Base-by-base conservation (phyloP, 352 stramenopile species). In the Phytophthora fragariae region DNA sequence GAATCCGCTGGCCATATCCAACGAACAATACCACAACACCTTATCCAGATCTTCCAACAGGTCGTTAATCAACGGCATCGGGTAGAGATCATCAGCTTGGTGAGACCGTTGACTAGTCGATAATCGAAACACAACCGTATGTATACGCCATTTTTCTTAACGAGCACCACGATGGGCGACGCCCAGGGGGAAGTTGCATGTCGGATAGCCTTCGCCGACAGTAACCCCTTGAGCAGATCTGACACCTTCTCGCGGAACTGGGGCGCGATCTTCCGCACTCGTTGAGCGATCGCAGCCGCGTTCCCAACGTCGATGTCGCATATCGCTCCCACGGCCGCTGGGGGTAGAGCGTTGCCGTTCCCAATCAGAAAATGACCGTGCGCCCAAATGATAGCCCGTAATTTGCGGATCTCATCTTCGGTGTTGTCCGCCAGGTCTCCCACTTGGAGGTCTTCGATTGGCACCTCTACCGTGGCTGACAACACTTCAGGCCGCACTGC, bases 361-460 rank as follows among this genome's bases (percentile, higher is more conserved):
- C 72, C 75, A 29, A 83, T 82, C 2, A 85, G 17, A 7, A 76
- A 64, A 9, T 64, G 46, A 2, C 27, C 5, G 0, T 41, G 12
- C 6, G 50, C 49, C 75, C 68, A 79, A 11, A 86, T 64, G 14
- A 76, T 75, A 0, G 50, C 29, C 0, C 57, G 53, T 1, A 83
- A 9, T 7, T 27, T 53, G 6, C 72, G 70, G 7, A 76, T 46
- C n/a, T 76, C 37, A 12, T 81, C 74, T 0, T 44, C 33, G 0
- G 69, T 74, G 15, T 50, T 68, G 0, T 37, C 35, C 0, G 5
- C 58, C 8, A 53, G 55, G 21, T 72, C 55, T 0, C 29, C 41
- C 0, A 82, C 57, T 15, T 75, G 50, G 9, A 78, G 53, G 21
- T 81, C 77, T 1, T 71, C 62, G 0, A 62, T 70, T 57, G 8